Base-by-base conservation (phyloP, 129 eudicot genomes). In the Ambrosia artemisiifolia region DNA sequence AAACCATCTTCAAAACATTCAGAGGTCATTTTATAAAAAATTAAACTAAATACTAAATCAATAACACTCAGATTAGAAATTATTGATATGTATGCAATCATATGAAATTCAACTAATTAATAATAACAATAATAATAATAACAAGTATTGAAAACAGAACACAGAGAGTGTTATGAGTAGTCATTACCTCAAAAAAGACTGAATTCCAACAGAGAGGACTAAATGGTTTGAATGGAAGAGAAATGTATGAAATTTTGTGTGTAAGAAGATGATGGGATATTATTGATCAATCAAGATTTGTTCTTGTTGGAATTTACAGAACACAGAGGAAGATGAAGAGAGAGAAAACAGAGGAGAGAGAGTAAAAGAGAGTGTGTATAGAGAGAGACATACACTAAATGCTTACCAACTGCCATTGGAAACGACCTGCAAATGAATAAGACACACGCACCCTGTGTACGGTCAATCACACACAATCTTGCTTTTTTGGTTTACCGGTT, bases 401-500 rank as follows among this genome's bases (percentile, higher is more conserved):
- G 96, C 92, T 84, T 84, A 84, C 89, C 91, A 89, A 86, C 88
- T 88, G 96, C 91, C 91, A 82, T 75, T 75, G 79, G 90, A 82
- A 82, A 82, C 82, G 80, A 72, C 80, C 79, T 56, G 87, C 80
- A 75, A 83, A 79, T 74, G 79, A 75, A 73, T 75, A 63, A 78
- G 66, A 79, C 79, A 77, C 79, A 72, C 78, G 46, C 69, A 74
- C 74, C 63, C 65, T 47, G 71, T 73, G 79, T 74, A 82, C 80
- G 83, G 83, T 78, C 91, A 65, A 78, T 81, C 74, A 79, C 78
- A 47, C 84, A 65, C 69, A 75, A 72, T 67, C 70, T 70, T 76
- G 67, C 68, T 70, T 77, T 77, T 79, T 74, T 51, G 60, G 69
- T 65, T 67, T 18, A 78, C 83, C 75, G 76, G 73, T 70, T 24